A percentile compares a stretch with the other conserved stretches of the same genome.
phyloP scores from a whole-genome alignment of 108 stramenopile species.

The Nannochloropsis oceanica region DNA sequence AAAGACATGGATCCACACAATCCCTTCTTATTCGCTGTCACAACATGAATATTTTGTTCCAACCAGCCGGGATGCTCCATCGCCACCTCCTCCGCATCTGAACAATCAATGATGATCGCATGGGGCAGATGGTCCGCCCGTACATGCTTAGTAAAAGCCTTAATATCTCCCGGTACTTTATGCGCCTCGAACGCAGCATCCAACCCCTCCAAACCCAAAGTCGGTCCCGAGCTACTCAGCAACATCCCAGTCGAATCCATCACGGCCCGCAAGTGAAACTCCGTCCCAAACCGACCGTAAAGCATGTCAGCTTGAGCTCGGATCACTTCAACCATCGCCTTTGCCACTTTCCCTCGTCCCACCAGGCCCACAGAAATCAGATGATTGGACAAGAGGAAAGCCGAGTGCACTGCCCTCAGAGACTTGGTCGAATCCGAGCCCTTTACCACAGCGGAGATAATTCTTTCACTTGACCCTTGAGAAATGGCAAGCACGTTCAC shows the following conservation, averaged over 20 bases:
- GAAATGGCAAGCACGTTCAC: conserved; percentile 69
- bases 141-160: conserved; percentile 41
- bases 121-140: conserved; percentile 56
- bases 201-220: not conserved
- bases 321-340: conserved; percentile 10
- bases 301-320: conserved; percentile 12
- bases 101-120: conserved; percentile 60
- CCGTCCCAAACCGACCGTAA: not conserved
- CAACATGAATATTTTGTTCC: conserved; percentile 46
- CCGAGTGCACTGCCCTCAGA: conserved; percentile 63
- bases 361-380: conserved; percentile 24
- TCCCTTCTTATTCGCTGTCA: conserved; percentile 51
- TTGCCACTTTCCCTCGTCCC: conserved; percentile 15
- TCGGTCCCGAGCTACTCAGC: not conserved
- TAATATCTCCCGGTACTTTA: conserved; percentile 35
- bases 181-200: conserved; percentile 8
- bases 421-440: conserved; percentile 52
- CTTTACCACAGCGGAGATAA: conserved; percentile 61
- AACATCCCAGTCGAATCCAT: not conserved
- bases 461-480: conserved; percentile 49
- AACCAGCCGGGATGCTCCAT: conserved; percentile 53
- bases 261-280: conserved; percentile 29
- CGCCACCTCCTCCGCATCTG: conserved; percentile 43
- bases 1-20: conserved; percentile 45
- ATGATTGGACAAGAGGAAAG: conserved; percentile 35